Base-by-base conservation (phyloP, 2,329 filamentous ascomycete species). In the Epichloe hybrida region DNA sequence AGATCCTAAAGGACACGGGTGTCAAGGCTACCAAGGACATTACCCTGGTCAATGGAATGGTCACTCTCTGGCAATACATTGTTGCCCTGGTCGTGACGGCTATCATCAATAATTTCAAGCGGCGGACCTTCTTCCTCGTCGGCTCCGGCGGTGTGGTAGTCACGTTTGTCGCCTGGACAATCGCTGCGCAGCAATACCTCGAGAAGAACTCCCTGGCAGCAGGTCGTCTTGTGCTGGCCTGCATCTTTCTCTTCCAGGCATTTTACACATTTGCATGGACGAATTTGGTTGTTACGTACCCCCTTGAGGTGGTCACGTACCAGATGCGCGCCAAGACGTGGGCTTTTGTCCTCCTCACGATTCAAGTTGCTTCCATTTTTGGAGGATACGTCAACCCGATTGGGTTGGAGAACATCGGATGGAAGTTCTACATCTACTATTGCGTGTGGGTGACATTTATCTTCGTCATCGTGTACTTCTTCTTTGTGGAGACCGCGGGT, bases 251-350 rank as follows among this genome's bases (percentile, higher is more conserved):
- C 36, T 71, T 69, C 55, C 64, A 69, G 27, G 62, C 59, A 0
- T 69, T 70, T 37, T 72, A 72, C 49, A 69, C 65, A 0, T 62
- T 70, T 36, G 69, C 66, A 1, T 73, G 69, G 70, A 71, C 67
- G 0, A 69, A 69, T 7, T 42, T 72, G 42, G 63, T 71, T 2
- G 68, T 72, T 0, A 69, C 68, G 0, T 73, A 73, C 46, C 68
- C 70, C 1, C 60, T 70, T 0, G 69, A 72, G 53, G 59, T 72
- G 6, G 64, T 69, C 5, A 65, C 69, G 0, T 68, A 69, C 38
- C 62, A 66, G 46, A 69, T 71, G 63, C 65, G 69, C 6, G 69
- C 69, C 48, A 71, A 70, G 58, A 61, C 66, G 0, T 69, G 66
- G 64, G 64, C 64, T 0, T 68, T 71, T 45, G 65, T 69, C 0